These are phyloP conservation scores for Pyrus pyrifolia DNA, from an alignment of 306 rosid genomes.

Conservation along the genomic window DNA sequence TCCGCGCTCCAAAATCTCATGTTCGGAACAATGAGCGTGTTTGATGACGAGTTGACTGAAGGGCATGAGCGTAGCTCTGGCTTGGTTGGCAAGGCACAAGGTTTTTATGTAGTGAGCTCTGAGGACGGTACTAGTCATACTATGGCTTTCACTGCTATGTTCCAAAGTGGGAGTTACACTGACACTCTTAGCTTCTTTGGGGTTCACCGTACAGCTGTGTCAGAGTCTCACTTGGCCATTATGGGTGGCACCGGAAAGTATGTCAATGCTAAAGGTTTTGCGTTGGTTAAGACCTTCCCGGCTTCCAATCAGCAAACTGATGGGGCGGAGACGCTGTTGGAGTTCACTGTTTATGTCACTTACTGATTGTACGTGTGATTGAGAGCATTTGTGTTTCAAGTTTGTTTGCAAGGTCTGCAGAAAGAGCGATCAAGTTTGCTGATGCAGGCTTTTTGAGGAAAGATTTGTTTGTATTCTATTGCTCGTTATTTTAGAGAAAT, in stretches of 20 bases:
- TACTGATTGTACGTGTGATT: constrained; percentile 10
- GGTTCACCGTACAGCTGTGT: constrained; percentile 51
- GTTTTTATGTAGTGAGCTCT: constrained; percentile 62
- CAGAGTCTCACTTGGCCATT: constrained; percentile 69
- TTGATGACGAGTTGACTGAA: constrained; percentile 75
- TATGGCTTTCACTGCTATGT: constrained; percentile 68
- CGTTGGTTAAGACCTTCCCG: constrained; percentile 49
- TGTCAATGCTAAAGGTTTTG: constrained; percentile 53
- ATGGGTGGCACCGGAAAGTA: constrained; percentile 85
- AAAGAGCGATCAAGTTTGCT: not conserved
- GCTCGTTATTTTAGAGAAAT: not conserved
- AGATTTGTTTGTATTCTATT: not conserved
- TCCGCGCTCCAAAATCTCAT: constrained; percentile 43
- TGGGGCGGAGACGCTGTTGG: constrained; percentile 52
- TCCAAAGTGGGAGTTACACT: constrained; percentile 50
- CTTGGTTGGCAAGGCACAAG: constrained; percentile 75
- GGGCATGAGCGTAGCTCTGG: constrained; percentile 66
- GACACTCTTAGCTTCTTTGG: constrained; percentile 73
- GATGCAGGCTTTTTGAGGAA: not conserved
- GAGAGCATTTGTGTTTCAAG: not conserved
- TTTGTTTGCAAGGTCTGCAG: not conserved
- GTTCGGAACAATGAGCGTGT: constrained; percentile 76
- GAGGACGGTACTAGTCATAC: constrained; percentile 72
- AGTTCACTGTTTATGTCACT: constrained; percentile 48
- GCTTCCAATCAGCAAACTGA: constrained; percentile 34